These are phyloP conservation scores for Kwoniella newhampshirensis DNA, from an alignment of 768 basidiomycete species.

Conservation along the genomic window DNA sequence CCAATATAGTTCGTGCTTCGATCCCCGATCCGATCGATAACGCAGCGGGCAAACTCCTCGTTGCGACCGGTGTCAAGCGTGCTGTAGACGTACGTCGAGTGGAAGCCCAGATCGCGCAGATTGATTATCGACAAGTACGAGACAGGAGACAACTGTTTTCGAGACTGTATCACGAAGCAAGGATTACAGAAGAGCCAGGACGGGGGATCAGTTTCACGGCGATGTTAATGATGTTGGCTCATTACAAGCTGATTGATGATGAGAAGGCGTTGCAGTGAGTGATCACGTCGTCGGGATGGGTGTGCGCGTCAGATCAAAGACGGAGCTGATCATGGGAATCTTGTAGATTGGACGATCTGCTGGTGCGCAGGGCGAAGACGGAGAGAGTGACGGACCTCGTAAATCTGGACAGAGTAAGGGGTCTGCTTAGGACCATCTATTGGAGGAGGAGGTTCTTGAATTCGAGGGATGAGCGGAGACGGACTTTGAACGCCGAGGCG, in stretches of 20 bases:
- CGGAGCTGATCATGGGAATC: constrained; percentile 2
- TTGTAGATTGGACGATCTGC: constrained; percentile 74
- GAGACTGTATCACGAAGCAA: constrained; percentile 82
- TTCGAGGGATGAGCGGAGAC: constrained; percentile 24
- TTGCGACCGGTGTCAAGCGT: constrained; percentile 36
- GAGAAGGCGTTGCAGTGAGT: constrained; percentile 82
- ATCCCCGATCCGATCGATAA: constrained; percentile 41
- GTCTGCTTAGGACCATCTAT: constrained; percentile 72
- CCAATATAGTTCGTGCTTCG: constrained; percentile 62
- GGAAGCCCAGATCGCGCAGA: constrained; percentile 60
- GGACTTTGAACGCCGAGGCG: constrained; percentile 30
- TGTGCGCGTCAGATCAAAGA: not conserved
- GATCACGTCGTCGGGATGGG: not conserved
- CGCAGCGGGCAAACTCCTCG: constrained; percentile 28
- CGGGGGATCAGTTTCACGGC: constrained; percentile 85
- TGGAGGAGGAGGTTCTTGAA: constrained; percentile 67
- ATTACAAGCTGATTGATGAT: constrained; percentile 88
- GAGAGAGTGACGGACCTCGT: constrained; percentile 79
- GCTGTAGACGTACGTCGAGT: constrained; percentile 67
- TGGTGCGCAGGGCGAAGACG: constrained; percentile 71
- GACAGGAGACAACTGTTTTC: constrained; percentile 69
- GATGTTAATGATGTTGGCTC: constrained; percentile 82
- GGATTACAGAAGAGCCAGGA: constrained; percentile 66
- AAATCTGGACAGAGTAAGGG: constrained; percentile 78
- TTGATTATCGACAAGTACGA: constrained; percentile 67